Base-by-base conservation (phyloP, 2,329 filamentous ascomycete genomes). In the Aspergillus floridensis region DNA sequence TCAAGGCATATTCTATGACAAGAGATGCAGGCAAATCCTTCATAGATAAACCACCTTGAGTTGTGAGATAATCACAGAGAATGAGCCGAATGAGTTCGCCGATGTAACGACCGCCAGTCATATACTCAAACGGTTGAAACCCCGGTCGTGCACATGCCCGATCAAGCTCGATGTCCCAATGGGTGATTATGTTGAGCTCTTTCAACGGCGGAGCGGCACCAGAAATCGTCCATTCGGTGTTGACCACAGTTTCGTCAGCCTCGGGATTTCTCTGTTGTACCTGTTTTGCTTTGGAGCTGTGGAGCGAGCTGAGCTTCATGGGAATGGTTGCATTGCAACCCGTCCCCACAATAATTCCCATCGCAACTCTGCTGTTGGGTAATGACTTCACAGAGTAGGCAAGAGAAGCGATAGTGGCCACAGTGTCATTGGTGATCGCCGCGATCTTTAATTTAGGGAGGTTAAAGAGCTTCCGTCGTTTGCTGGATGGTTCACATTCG, bases 201-300 rank as follows among this genome's bases (percentile, higher is more conserved):
- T 82, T 79, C 56, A 93, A 77, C 0, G 90, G 88, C 6, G 82
- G 79, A n/a, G 86, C 86, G 2, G 90, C 86, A 6, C 90, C 90
- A 26, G 87, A 88, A 66, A 95, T 92, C 54, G 88, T 90, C 88
- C 89, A 93, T 75, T 95, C 91, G 0, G 91, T 93, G 70, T 93
- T 93, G 63, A 93, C 86, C 4, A 91, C 85, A 14, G 92, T 87
- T 65, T 85, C 87, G n/a, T 84, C 78, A 6, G 88, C 81, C 12
- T 80, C 76, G 1, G 79, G 72, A 58, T 76, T 73, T 62, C 76
- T 76, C 14, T 76, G 81, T 16, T 80, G 80, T 38, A 85, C 75
- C 6, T 80, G 63, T 68, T 75, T 53, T 77, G 86, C 66, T 71
- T 93, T 93, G 58, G 80, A 82, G 8, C 82, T 78, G 62, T 89